Evolutionary conservation across 495 filamentous ascomycete genomes (phyloP).

Genomic region (Neurospora sp.): DNA sequence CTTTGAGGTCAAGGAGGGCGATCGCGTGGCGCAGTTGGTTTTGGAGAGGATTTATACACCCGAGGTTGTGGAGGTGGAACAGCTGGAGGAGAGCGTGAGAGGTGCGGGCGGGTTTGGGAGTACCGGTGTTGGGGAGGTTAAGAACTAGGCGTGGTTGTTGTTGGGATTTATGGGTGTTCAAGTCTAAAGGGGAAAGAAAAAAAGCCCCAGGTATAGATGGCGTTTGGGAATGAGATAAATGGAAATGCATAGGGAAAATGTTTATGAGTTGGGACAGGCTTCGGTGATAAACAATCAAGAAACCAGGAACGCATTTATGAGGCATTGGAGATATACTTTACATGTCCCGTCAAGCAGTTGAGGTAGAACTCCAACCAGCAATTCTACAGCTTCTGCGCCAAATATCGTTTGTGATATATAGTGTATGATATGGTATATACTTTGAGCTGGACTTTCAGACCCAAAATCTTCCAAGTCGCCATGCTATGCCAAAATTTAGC

Average conservation of each 20-base stretch:
- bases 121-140: conserved; percentile 54
- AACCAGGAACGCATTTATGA: too few species aligned
- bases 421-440: background rate
- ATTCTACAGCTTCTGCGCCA: too few species aligned
- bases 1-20: conserved; percentile 73
- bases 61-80: conserved; percentile 75
- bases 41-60: conserved; percentile 90
- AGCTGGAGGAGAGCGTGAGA: conserved; percentile 81
- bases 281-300: too few species aligned
- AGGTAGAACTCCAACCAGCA: too few species aligned
- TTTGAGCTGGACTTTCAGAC: too few species aligned
- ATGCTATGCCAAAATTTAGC: background rate
- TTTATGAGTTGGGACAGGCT: too few species aligned
- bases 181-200: background rate
- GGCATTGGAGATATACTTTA: too few species aligned
- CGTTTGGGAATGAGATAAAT: background rate
- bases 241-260: too few species aligned
- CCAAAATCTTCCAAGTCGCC: background rate
- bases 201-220: background rate
- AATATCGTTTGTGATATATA: background rate
- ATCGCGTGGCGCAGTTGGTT: conserved; percentile 87
- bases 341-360: too few species aligned
- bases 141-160: conserved; percentile 22
- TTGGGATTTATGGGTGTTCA: too few species aligned
- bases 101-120: conserved; percentile 92